Conservation (phyloP, 768 basidiomycete species). For the Infundibulicybe gibba region DNA sequence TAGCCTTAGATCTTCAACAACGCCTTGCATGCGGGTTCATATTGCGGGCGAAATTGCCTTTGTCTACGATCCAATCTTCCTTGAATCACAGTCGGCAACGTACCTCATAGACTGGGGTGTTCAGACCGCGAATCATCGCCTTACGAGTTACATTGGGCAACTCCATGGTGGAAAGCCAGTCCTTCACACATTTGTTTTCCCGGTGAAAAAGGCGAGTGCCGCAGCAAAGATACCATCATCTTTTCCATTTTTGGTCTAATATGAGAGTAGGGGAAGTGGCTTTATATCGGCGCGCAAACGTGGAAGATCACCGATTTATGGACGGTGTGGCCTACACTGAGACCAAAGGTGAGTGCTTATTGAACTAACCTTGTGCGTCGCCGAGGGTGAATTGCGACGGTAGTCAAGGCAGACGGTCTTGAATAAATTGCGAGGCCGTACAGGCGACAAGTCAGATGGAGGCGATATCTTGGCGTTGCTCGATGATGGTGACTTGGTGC, state of each 20-base stretch:
- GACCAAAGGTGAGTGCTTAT: constrained; percentile 25
- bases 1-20: constrained; percentile 31
- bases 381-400: constrained; percentile 1
- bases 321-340: constrained; percentile 36
- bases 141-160: constrained; percentile 27
- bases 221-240: background rate
- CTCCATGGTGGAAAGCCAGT: constrained; percentile 14
- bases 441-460: constrained; percentile 23
- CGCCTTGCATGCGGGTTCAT: constrained; percentile 41
- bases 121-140: constrained; percentile 23
- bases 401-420: constrained; percentile 29
- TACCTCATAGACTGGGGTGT: constrained; percentile 55
- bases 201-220: constrained; percentile 36
- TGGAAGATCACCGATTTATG: constrained; percentile 31
- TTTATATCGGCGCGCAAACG: constrained; percentile 46
- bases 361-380: background rate
- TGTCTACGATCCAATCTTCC: constrained; percentile 50
- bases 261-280: constrained; percentile 38
- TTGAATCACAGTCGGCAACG: constrained; percentile 40
- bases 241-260: constrained; percentile 1
- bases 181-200: constrained; percentile 51
- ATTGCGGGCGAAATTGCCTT: constrained; percentile 39
- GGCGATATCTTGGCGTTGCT: constrained; percentile 33
- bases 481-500: constrained; percentile 35
- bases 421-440: constrained; percentile 30